Percentiles rank a stretch among this genome's conserved stretches.
Evolutionary conservation across 306 rosid genomes (phyloP).

Genomic region (Calophaca sinica): DNA sequence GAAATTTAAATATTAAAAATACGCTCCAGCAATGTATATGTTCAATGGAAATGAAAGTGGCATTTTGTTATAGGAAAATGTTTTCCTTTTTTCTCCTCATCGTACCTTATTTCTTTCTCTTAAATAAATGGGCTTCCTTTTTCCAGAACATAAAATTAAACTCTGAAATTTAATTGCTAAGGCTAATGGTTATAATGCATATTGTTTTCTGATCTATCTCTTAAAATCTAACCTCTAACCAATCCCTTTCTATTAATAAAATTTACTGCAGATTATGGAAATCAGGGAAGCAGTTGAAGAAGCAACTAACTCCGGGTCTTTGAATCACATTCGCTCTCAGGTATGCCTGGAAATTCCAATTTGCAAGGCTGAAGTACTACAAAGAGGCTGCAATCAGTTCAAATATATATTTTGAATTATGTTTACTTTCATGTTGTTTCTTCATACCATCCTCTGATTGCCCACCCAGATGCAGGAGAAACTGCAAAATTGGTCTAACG

Average conservation of each 20-base stretch:
- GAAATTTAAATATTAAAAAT: too few species aligned
- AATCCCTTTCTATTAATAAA: slow-evolving; percentile 15
- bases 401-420: slow-evolving; percentile 30
- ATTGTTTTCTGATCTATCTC: neutral
- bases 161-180: too few species aligned
- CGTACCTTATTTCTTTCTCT: too few species aligned
- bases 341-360: slow-evolving; percentile 50
- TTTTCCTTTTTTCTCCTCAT: too few species aligned
- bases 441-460: slow-evolving; percentile 30
- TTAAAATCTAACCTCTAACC: slow-evolving; percentile 4
- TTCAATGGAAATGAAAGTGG: too few species aligned
- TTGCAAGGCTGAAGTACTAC: slow-evolving; percentile 32
- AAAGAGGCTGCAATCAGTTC: slow-evolving; percentile 22
- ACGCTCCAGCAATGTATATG: too few species aligned
- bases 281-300: slow-evolving; percentile 95
- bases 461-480: slow-evolving; percentile 82
- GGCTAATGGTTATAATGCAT: neutral
- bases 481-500: slow-evolving; percentile 67
- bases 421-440: slow-evolving; percentile 26
- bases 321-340: slow-evolving; percentile 71
- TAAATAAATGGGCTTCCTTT: too few species aligned
- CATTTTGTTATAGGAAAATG: too few species aligned
- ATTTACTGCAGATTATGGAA: slow-evolving; percentile 80
- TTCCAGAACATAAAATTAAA: too few species aligned
- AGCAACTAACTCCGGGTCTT: slow-evolving; percentile 67